Percentiles rank a stretch among this genome's conserved stretches.
These are phyloP conservation scores for Peribolospora baueri DNA, from an alignment of 768 basidiomycete species.

Conservation along the genomic window DNA sequence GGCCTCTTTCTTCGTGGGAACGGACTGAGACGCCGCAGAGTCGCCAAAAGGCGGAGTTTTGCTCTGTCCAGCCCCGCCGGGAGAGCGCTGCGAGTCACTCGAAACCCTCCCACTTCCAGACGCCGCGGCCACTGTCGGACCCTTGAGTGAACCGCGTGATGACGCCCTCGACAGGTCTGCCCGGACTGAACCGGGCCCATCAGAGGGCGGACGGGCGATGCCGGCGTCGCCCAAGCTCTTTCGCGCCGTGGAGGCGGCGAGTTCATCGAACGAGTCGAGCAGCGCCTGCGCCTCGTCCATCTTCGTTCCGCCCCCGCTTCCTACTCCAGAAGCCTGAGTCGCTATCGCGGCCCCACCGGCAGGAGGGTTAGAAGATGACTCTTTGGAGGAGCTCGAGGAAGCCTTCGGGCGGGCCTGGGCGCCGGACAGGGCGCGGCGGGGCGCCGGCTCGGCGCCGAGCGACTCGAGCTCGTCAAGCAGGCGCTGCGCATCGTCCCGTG, in stretches of 20 bases:
- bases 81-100: background rate
- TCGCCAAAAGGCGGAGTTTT: too few relatives aligned
- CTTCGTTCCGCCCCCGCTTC: conserved; percentile 1
- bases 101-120: too few relatives aligned
- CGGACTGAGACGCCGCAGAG: too few relatives aligned
- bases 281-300: conserved; percentile 14
- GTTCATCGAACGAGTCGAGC: conserved; percentile 16
- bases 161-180: background rate
- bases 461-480: conserved; percentile 88
- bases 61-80: conserved; percentile 7
- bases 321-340: background rate
- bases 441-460: conserved; percentile 20
- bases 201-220: background rate
- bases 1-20: too few relatives aligned
- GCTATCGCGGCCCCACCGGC: background rate
- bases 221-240: conserved; percentile 7
- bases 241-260: background rate
- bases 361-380: background rate
- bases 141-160: background rate
- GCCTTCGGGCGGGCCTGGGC: conserved; percentile 4
- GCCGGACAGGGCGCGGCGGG: conserved; percentile 2
- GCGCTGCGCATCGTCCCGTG: conserved; percentile 47
- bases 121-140: too few relatives aligned
- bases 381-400: conserved; percentile 1
- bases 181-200: background rate